phyloP scores from a whole-genome alignment of 2,329 filamentous ascomycete species.

The Aspergillus nomiae region DNA sequence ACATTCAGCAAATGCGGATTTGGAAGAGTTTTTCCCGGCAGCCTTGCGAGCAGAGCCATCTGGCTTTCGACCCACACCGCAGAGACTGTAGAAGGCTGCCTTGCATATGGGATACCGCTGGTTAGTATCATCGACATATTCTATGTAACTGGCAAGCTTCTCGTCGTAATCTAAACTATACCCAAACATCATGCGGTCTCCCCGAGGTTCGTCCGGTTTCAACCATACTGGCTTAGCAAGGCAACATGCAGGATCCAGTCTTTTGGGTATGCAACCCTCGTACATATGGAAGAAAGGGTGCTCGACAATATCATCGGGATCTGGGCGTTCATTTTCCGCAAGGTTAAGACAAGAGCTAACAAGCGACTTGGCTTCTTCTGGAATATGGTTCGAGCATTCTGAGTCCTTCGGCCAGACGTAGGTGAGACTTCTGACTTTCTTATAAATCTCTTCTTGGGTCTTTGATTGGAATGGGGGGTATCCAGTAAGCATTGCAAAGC shows the following conservation, averaged over 20 bases:
- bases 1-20: constrained; percentile 51
- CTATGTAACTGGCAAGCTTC: constrained; percentile 38
- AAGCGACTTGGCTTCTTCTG: constrained; percentile 51
- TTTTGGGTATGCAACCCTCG: constrained; percentile 48
- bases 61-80: constrained; percentile 47
- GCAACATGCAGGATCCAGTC: constrained; percentile 43
- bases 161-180: constrained; percentile 48
- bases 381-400: constrained; percentile 48
- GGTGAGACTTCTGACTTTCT: constrained; percentile 50
- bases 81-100: constrained; percentile 47
- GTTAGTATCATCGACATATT: constrained; percentile 37
- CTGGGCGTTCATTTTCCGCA: constrained; percentile 50
- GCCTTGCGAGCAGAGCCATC: constrained; percentile 45
- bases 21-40: constrained; percentile 48
- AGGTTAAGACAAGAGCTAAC: constrained; percentile 51
- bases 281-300: constrained; percentile 55
- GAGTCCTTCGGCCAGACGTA: constrained; percentile 53
- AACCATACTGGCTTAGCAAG: constrained; percentile 47
- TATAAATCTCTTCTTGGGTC: constrained; percentile 55
- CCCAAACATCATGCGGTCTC: constrained; percentile 47
- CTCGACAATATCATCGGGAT: constrained; percentile 53
- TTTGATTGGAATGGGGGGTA: constrained; percentile 93
- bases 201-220: constrained; percentile 45
- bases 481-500: constrained; percentile 94
- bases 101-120: constrained; percentile 43